Conservation (phyloP, 306 rosid species). For the Rosa persica region DNA sequence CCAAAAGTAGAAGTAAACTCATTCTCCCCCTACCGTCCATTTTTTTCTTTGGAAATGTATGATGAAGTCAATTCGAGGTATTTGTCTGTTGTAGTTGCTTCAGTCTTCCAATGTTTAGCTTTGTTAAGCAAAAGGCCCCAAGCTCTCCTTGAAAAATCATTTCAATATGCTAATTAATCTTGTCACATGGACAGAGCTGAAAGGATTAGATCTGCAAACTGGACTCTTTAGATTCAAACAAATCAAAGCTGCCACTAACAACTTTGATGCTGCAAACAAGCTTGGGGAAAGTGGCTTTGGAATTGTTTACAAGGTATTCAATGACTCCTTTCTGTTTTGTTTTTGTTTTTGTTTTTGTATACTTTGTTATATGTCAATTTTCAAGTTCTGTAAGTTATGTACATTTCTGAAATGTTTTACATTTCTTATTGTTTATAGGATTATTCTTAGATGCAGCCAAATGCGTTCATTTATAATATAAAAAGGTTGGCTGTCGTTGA, state of each 20-base stretch:
- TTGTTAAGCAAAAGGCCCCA: neutral
- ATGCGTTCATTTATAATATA: too few relatives aligned
- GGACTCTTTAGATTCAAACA: conserved; percentile 44
- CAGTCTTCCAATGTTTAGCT: neutral
- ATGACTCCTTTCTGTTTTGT: neutral
- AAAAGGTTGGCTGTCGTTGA: too few relatives aligned
- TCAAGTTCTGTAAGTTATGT: neutral
- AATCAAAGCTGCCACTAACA: conserved; percentile 30
- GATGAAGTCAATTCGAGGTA: too few relatives aligned
- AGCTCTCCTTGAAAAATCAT: neutral
- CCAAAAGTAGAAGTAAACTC: too few relatives aligned
- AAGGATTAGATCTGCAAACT: conserved; percentile 32
- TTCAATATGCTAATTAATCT: conserved; percentile 1
- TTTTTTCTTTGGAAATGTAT: too few relatives aligned
- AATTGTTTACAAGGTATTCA: conserved; percentile 16
- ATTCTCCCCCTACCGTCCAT: too few relatives aligned
- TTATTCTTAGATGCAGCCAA: too few relatives aligned
- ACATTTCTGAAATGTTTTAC: neutral
- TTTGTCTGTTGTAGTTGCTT: neutral
- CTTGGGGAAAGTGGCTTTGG: conserved; percentile 26
- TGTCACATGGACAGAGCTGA: conserved; percentile 24
- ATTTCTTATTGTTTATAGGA: neutral
- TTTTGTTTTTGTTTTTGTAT: neutral
- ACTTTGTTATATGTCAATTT: neutral
- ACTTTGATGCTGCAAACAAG: conserved; percentile 18